Conservation (phyloP, 352 stramenopile genomes). For the Globisporangium megalacanthum region DNA sequence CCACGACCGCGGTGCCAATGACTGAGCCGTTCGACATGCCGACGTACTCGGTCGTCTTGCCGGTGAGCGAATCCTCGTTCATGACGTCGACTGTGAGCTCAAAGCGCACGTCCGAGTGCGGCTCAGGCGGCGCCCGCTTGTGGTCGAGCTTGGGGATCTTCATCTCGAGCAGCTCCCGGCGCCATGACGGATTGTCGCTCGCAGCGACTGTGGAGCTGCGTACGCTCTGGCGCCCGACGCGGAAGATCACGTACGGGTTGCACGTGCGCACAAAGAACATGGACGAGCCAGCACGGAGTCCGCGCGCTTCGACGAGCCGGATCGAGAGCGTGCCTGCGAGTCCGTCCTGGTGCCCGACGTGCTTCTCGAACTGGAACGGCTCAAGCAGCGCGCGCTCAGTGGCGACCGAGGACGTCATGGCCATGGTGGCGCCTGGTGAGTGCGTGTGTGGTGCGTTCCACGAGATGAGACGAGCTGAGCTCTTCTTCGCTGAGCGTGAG, state of each 20-base stretch:
- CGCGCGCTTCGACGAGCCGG: slow-evolving; percentile 61
- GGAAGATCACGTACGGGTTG: slow-evolving; percentile 84
- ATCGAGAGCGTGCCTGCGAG: slow-evolving; percentile 68
- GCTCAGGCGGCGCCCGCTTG: slow-evolving; percentile 41
- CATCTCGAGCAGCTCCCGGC: slow-evolving; percentile 64
- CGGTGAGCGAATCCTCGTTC: slow-evolving; percentile 78
- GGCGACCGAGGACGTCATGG: slow-evolving; percentile 25
- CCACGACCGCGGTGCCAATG: slow-evolving; percentile 60
- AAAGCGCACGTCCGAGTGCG: slow-evolving; percentile 68
- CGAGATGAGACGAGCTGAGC: no score
- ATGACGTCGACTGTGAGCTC: slow-evolving; percentile 77
- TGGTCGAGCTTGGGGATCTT: slow-evolving; percentile 68
- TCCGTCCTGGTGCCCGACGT: slow-evolving; percentile 66
- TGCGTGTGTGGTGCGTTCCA: no score
- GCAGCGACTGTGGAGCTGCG: slow-evolving; percentile 63
- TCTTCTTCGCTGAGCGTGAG: no score
- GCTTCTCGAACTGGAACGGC: slow-evolving; percentile 76
- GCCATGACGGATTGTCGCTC: slow-evolving; percentile 76
- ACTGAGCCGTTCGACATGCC: slow-evolving; percentile 72
- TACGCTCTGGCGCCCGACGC: slow-evolving; percentile 57
- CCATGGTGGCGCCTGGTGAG: not conserved
- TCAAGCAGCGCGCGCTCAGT: slow-evolving; percentile 35
- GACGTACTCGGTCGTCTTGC: slow-evolving; percentile 71
- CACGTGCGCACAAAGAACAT: slow-evolving; percentile 83
- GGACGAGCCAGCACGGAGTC: slow-evolving; percentile 59